Percentiles rank a stretch among this genome's conserved stretches.
These are phyloP conservation scores for Tricholoma hemisulphureum DNA, from an alignment of 768 basidiomycete genomes.

Conservation along the genomic window DNA sequence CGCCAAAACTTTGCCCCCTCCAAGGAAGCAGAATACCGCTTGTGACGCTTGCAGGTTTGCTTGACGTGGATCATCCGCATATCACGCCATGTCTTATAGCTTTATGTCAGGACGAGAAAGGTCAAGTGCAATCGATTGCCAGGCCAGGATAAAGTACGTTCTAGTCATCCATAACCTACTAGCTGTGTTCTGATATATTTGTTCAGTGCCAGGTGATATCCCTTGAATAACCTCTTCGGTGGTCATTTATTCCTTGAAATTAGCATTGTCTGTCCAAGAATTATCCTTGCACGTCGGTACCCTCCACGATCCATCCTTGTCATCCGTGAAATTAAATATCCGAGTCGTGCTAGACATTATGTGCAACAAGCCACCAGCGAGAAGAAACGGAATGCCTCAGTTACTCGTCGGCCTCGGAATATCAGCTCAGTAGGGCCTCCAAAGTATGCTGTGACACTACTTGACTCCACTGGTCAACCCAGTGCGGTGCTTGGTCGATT, in stretches of 20 bases:
- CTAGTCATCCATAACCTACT: background rate
- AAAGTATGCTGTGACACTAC: constrained; percentile 40
- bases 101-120: constrained; percentile 64
- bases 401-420: constrained; percentile 64
- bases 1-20: constrained; percentile 77
- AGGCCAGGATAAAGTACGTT: constrained; percentile 74
- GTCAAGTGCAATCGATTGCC: constrained; percentile 85
- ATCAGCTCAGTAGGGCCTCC: constrained; percentile 44
- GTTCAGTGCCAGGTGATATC: constrained; percentile 60
- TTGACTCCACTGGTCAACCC: constrained; percentile 25
- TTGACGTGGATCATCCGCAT: background rate
- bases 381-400: constrained; percentile 65
- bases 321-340: constrained; percentile 9
- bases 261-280: constrained; percentile 87
- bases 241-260: constrained; percentile 51
- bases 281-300: constrained; percentile 85
- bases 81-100: constrained; percentile 15
- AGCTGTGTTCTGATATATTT: background rate
- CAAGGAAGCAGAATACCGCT: constrained; percentile 89
- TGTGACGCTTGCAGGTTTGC: constrained; percentile 87
- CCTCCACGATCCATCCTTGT: background rate
- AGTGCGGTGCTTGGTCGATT: constrained; percentile 22
- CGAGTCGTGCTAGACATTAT: constrained; percentile 52
- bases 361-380: constrained; percentile 85
- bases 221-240: constrained; percentile 29